Percentiles rank a stretch among this genome's conserved stretches.
These are phyloP conservation scores for Ensete glaucum DNA, from an alignment of 176 grass and related monocot genomes.

Conservation along the genomic window DNA sequence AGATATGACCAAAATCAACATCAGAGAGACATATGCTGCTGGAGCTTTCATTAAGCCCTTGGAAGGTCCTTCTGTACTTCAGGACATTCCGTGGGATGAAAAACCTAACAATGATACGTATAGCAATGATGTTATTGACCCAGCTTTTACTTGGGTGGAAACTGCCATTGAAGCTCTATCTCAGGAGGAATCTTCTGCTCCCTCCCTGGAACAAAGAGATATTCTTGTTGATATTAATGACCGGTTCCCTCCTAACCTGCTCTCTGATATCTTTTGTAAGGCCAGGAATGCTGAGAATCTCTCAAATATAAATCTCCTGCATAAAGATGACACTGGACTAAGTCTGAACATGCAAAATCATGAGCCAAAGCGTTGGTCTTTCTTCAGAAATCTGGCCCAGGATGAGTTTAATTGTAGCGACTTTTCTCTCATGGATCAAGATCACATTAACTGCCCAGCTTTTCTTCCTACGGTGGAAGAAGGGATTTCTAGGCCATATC, in stretches of 20 bases:
- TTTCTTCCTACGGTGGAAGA: conserved; percentile 43
- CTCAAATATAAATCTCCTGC: conserved; percentile 41
- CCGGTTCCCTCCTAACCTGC: conserved; percentile 59
- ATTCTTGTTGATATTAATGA: conserved; percentile 50
- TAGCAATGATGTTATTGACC: conserved; percentile 21
- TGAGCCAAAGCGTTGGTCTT: conserved; percentile 85
- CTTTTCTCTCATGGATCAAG: conserved; percentile 51
- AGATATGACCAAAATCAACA: conserved; percentile 30
- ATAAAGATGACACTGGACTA: conserved; percentile 56
- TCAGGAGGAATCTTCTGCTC: conserved; percentile 28
- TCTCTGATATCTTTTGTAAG: conserved; percentile 87
- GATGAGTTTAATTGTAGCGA: conserved; percentile 59
- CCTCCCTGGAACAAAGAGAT: conserved; percentile 35
- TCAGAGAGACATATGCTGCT: conserved; percentile 27
- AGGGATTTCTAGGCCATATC: conserved; percentile 24
- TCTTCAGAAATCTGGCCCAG: conserved; percentile 89
- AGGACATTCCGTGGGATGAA: conserved; percentile 34
- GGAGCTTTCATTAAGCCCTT: conserved; percentile 20
- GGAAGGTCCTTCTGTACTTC: conserved; percentile 26
- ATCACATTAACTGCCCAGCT: conserved; percentile 18
- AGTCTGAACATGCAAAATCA: conserved; percentile 80
- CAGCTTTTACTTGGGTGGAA: conserved; percentile 19
- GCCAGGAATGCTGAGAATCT: conserved; percentile 55
- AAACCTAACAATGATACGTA: conserved; percentile 11
- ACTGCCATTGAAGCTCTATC: conserved; percentile 24